phyloP scores from a whole-genome alignment of 2,329 filamentous ascomycete genomes.

The Spiromastix sp. region DNA sequence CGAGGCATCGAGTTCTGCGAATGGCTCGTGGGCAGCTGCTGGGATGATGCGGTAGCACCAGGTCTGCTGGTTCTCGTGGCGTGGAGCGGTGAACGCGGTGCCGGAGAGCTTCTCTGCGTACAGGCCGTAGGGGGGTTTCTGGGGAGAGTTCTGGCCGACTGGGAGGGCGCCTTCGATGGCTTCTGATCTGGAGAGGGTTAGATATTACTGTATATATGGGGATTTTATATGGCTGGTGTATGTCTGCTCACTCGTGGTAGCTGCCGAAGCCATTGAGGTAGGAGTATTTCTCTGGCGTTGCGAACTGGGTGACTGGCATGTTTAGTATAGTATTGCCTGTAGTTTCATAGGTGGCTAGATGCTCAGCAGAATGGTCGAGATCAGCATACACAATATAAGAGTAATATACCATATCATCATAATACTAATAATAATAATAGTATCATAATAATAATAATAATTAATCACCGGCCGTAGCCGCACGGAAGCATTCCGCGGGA shows the following conservation, averaged over 20 bases:
- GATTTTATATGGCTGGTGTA: neutral
- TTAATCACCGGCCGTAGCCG: neutral
- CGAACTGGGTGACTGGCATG: constrained; percentile 58
- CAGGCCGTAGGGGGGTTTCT: constrained; percentile 66
- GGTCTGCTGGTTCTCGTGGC: constrained; percentile 58
- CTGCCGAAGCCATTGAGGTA: constrained; percentile 72
- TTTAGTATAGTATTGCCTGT: too few relatives aligned
- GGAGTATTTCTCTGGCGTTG: constrained; percentile 55
- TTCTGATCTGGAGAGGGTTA: constrained; percentile 50
- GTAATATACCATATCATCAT: too few relatives aligned
- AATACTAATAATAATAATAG: too few relatives aligned
- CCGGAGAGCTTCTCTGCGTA: constrained; percentile 74
- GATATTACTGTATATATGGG: constrained; percentile 7
- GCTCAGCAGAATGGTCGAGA: too few relatives aligned
- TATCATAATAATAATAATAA: too few relatives aligned
- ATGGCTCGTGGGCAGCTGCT: constrained; percentile 48
- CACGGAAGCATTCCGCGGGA: neutral
- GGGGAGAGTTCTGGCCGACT: constrained; percentile 67
- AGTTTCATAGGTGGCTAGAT: too few relatives aligned
- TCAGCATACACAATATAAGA: too few relatives aligned
- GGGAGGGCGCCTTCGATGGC: constrained; percentile 65
- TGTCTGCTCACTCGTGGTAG: constrained; percentile 59
- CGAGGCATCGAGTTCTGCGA: constrained; percentile 33
- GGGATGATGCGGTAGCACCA: constrained; percentile 64
- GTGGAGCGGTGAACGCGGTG: constrained; percentile 59